Evolutionary conservation across 805 yeast species (phyloP).

Genomic region (Saturnispora silvae): DNA sequence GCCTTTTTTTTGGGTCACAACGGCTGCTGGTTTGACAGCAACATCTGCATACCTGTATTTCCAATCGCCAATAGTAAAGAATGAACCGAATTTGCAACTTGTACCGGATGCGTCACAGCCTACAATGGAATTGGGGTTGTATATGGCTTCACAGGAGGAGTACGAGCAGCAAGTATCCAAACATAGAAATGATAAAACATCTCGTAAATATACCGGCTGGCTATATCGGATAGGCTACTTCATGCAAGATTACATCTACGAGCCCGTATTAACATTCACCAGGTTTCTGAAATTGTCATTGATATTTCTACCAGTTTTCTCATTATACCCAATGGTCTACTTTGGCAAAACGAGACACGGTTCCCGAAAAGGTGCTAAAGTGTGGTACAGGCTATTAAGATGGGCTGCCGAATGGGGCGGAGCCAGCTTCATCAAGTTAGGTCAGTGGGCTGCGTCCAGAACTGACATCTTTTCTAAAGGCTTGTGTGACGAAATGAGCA

Average conservation of each 20-base stretch:
- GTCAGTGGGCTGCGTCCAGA: conserved; percentile 99
- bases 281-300: conserved; percentile 60
- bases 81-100: conserved; percentile 20
- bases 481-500: conserved; percentile 65
- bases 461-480: conserved; percentile 81
- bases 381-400: conserved; percentile 64
- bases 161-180: conserved; percentile 28
- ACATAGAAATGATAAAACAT: conserved; percentile 24
- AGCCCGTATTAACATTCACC: conserved; percentile 57
- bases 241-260: conserved; percentile 45
- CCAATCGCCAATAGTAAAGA: not conserved
- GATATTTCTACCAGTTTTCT: conserved; percentile 60
- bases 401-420: conserved; percentile 75
- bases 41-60: conserved; percentile 3
- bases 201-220: conserved; percentile 19
- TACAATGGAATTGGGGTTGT: conserved; percentile 63
- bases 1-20: too few species aligned
- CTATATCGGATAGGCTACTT: conserved; percentile 33
- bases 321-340: conserved; percentile 52
- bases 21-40: too few species aligned
- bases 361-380: conserved; percentile 48
- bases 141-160: conserved; percentile 48
- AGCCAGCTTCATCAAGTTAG: conserved; percentile 82
- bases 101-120: conserved; percentile 40
- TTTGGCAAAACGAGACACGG: conserved; percentile 35